These are phyloP conservation scores for Monosporascus sp. DNA, from an alignment of 2,329 filamentous ascomycete species.

Conservation along the genomic window DNA sequence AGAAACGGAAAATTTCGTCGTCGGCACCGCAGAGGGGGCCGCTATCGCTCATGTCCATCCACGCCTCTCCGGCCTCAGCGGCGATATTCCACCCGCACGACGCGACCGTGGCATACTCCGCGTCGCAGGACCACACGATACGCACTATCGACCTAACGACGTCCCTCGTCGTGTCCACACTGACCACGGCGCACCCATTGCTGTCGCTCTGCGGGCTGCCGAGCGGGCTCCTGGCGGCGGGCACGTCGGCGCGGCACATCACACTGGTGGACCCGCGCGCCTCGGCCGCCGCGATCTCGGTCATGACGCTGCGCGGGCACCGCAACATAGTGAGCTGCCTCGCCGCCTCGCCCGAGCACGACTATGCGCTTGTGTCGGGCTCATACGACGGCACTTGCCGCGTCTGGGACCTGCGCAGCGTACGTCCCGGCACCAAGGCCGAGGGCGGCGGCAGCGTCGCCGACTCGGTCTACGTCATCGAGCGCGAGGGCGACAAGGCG, in stretches of 20 bases:
- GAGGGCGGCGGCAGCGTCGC: slow-evolving; percentile 60
- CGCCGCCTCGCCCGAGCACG: slow-evolving; percentile 53
- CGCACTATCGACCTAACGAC: slow-evolving; percentile 90
- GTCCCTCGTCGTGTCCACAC: slow-evolving; percentile 67
- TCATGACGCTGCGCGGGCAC: slow-evolving; percentile 89
- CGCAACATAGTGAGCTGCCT: slow-evolving; percentile 62
- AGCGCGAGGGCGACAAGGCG: slow-evolving; percentile 64
- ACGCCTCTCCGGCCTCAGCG: slow-evolving; percentile 70
- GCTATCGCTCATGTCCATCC: slow-evolving; percentile 64
- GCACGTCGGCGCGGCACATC: slow-evolving; percentile 80
- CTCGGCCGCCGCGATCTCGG: slow-evolving; percentile 67
- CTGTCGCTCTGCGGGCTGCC: slow-evolving; percentile 72
- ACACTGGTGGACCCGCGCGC: slow-evolving; percentile 88
- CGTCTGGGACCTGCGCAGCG: slow-evolving; percentile 85
- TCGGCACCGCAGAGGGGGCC: slow-evolving; percentile 69
- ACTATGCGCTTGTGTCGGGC: slow-evolving; percentile 81
- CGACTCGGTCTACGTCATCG: slow-evolving; percentile 70
- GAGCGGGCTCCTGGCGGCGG: slow-evolving; percentile 60
- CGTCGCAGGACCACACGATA: slow-evolving; percentile 85
- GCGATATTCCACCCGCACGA: slow-evolving; percentile 82
- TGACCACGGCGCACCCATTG: slow-evolving; percentile 78
- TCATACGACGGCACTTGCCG: slow-evolving; percentile 88
- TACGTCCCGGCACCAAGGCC: slow-evolving; percentile 52
- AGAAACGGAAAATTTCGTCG: slow-evolving; percentile 65
- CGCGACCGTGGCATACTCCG: slow-evolving; percentile 82